Evolutionary conservation across 2,329 filamentous ascomycete species (phyloP), one percentile per base, ranked within the genome.

Genomic region (Lecanicillium sp.): DNA sequence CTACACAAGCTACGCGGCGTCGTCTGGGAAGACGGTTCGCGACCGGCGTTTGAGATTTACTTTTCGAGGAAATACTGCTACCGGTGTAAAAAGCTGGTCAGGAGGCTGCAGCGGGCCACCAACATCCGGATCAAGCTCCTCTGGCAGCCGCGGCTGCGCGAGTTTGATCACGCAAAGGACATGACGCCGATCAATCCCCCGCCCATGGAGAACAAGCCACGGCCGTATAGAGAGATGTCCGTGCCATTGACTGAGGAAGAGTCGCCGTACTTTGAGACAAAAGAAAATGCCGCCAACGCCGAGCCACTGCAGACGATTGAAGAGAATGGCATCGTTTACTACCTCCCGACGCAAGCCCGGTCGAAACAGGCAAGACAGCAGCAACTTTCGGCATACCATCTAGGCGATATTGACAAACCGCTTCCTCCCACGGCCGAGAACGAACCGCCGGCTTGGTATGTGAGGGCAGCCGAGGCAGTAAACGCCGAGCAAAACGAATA

Each of bases 41-140:
- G 44, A 2, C 59, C 57, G 0, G 18, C 37, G 1, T 52, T 64
- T 15, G 59, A 62, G 20, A 50, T 64, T 0, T 59, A 56, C 43
- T 60, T 63, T 9, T 63, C 60, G 2, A 43, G 60, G 4, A 56
- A 51, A 28, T 52, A 57, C n/a, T 64, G 60, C 33, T 5, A 3
- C 0, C 42, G 44, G 0, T 64, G 60, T 40, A 46, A 44, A 0
- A 25, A n/a, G 2, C 50, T 61, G 5, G 48, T 58, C 2, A 18
- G 29, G 3, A 43, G 35, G 5, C 50, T 64, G 1, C 41, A 51
- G 14, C 41, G 44, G 3, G 37, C 49, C 0, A 61, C 59, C 2
- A 58, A 59, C 0, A 37, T 61, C 0, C 19, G 33, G 0, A 53
- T 62, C 3, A 39, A 39, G 0, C 44, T 62, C 1, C 22, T 48